These are phyloP conservation scores for Hygrocybe coccinea DNA, from an alignment of 768 basidiomycete genomes.

Conservation along the genomic window DNA sequence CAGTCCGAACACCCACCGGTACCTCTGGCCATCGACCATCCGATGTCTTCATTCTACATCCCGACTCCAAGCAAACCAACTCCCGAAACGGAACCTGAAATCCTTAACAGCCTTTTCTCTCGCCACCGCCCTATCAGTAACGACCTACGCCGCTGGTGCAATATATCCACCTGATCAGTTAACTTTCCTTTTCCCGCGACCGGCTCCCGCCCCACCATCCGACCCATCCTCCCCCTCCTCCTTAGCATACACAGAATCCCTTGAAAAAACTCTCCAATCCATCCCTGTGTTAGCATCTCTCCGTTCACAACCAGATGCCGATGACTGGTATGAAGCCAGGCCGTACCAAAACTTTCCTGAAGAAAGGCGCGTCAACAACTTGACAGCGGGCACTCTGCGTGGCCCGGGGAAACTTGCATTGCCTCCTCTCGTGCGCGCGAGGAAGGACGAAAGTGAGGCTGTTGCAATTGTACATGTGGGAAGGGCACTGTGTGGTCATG, in stretches of 20 bases:
- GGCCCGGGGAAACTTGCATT: conserved; percentile 86
- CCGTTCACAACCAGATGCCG: conserved; percentile 42
- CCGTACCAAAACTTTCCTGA: conserved; percentile 70
- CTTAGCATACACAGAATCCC: conserved; percentile 46
- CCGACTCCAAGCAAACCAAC: background rate
- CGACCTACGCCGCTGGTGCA: conserved; percentile 53
- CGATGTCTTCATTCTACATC: background rate
- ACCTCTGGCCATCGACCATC: too few species aligned
- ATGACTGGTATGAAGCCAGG: conserved; percentile 72
- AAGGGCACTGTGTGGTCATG: conserved; percentile 82
- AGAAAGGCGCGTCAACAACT: conserved; percentile 70
- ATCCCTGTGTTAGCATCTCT: conserved; percentile 54
- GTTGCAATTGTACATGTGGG: conserved; percentile 77
- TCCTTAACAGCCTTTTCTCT: conserved; percentile 14
- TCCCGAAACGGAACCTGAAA: background rate
- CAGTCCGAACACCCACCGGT: background rate
- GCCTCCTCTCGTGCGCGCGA: conserved; percentile 68
- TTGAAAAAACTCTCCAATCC: conserved; percentile 67
- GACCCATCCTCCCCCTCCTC: conserved; percentile 55
- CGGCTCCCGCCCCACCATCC: conserved; percentile 63
- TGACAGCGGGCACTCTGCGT: conserved; percentile 79
- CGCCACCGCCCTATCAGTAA: conserved; percentile 29
- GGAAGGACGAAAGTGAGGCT: conserved; percentile 70
- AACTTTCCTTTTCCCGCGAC: conserved; percentile 68
- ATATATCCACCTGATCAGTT: conserved; percentile 66